These are phyloP conservation scores for Solanum chilense DNA, from an alignment of 257 asterid genomes.

Conservation along the genomic window DNA sequence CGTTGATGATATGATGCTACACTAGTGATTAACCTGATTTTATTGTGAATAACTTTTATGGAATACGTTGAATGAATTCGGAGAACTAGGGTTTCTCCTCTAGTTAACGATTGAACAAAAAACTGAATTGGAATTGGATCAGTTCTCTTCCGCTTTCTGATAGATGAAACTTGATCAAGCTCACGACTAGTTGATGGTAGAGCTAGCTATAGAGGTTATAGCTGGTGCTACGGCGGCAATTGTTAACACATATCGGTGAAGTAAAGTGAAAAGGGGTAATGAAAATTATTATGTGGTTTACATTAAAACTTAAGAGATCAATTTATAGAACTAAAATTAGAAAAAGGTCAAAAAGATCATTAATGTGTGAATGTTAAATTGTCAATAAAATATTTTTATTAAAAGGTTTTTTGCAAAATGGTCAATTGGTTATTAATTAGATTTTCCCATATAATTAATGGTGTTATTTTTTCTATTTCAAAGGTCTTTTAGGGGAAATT, in stretches of 20 bases:
- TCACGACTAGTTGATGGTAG: background rate
- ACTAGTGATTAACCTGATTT: background rate
- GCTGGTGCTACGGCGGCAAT: fast-evolving
- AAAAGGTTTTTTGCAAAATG: background rate
- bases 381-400: no score
- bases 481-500: background rate
- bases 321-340: background rate
- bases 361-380: no score
- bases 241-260: background rate
- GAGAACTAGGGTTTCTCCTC: background rate
- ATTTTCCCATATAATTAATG: background rate
- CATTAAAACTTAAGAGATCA: background rate
- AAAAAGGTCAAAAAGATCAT: background rate
- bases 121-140: background rate
- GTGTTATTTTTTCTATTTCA: background rate
- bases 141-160: background rate
- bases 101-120: background rate
- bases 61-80: background rate
- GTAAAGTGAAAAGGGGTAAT: no score
- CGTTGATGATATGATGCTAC: background rate
- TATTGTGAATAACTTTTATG: no score
- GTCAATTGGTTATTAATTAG: background rate
- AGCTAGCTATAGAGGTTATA: background rate
- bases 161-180: background rate
- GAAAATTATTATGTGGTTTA: background rate